A percentile compares a stretch with the other conserved stretches of the same genome.
Conservation (phyloP, 164 flowering plant species). For the Stephania yunnanensis region DNA sequence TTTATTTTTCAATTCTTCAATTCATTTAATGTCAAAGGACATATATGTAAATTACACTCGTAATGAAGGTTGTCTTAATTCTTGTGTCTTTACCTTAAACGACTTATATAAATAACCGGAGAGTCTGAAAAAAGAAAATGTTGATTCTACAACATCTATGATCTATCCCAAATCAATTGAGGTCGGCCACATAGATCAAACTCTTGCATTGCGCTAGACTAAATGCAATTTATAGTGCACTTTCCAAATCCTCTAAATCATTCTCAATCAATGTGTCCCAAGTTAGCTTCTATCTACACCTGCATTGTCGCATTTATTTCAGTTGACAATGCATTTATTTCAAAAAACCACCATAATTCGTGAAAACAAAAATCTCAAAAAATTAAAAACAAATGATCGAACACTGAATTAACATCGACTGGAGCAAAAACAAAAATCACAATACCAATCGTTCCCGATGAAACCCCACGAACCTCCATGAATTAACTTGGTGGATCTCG, state of each 20-base stretch:
- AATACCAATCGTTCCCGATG: neutral
- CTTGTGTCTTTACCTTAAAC: too few species aligned
- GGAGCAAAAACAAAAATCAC: neutral
- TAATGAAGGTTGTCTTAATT: too few species aligned
- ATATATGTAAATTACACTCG: too few species aligned
- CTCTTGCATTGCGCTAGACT: too few species aligned
- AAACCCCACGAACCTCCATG: slow-evolving; percentile 65
- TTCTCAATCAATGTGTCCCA: too few species aligned
- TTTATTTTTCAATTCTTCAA: too few species aligned
- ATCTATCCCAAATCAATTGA: too few species aligned
- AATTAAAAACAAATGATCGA: neutral
- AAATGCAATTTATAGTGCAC: too few species aligned
- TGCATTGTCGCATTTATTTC: neutral
- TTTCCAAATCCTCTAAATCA: too few species aligned
- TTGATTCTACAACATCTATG: neutral
- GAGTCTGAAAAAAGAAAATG: neutral
- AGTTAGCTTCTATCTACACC: neutral
- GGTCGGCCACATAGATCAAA: too few species aligned
- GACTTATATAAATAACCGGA: too few species aligned
- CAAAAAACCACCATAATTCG: neutral
- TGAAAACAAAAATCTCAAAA: neutral
- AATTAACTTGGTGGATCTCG: slow-evolving; percentile 85
- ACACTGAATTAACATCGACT: neutral
- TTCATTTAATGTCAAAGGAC: too few species aligned
- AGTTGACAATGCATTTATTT: neutral